Conservation (phyloP, 345 rosid genomes). For the Populus alba region DNA sequence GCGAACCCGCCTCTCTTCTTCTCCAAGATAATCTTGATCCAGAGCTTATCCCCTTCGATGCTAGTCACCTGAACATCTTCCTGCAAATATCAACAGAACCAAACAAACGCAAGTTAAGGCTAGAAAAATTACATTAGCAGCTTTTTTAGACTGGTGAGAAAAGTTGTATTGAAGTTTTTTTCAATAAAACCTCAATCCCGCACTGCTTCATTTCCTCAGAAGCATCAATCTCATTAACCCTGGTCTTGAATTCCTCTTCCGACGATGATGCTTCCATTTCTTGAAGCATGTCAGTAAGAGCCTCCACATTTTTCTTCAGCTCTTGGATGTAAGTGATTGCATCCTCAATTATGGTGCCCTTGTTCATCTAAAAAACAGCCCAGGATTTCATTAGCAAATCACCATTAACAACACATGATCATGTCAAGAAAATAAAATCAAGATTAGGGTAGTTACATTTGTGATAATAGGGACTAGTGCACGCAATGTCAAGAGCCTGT, state of each 20-base stretch:
- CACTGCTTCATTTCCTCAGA: constrained; percentile 44
- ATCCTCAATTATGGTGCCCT: constrained; percentile 75
- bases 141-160: background rate
- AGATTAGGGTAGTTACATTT: constrained; percentile 39
- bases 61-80: constrained; percentile 56
- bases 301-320: constrained; percentile 45
- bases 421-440: background rate
- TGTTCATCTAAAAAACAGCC: constrained; percentile 56
- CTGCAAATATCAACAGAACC: constrained; percentile 22
- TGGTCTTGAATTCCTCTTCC: constrained; percentile 26
- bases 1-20: constrained; percentile 59
- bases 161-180: background rate
- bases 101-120: background rate
- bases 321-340: constrained; percentile 71
- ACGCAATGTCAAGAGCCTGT: constrained; percentile 66
- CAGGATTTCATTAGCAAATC: background rate
- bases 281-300: constrained; percentile 50
- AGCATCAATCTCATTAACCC: constrained; percentile 18
- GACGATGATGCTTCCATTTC: constrained; percentile 45
- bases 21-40: constrained; percentile 65
- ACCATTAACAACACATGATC: too few relatives aligned
- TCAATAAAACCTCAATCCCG: constrained; percentile 48
- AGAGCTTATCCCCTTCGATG: constrained; percentile 49
- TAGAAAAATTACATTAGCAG: too few relatives aligned
- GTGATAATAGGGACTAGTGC: constrained; percentile 82